Evolutionary conservation across 495 filamentous ascomycete species (phyloP).

Genomic region (Annulohypoxylon maeteangense): DNA sequence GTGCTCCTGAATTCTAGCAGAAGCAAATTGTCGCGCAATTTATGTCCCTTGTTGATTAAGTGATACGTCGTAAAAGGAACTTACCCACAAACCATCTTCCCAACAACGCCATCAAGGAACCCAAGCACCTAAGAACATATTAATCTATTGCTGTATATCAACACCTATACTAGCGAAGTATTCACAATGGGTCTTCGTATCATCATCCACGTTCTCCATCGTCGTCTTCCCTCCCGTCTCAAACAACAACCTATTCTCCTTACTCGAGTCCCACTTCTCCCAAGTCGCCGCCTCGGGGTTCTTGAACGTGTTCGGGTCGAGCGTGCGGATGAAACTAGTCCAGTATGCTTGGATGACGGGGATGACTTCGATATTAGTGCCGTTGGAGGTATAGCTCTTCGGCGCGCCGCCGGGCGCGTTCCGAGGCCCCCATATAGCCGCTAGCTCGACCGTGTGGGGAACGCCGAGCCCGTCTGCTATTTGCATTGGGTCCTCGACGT

Average conservation of each 20-base stretch:
- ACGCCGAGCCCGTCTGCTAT: conserved; percentile 66
- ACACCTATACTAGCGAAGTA: conserved; percentile 65
- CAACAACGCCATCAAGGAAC: too few relatives aligned
- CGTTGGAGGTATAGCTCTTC: conserved; percentile 61
- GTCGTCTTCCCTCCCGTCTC: conserved; percentile 61
- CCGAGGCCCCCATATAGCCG: conserved; percentile 67
- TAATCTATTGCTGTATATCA: conserved; percentile 58
- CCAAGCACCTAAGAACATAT: neutral
- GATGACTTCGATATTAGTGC: conserved; percentile 61
- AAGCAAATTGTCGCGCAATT: too few relatives aligned
- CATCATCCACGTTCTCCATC: conserved; percentile 66
- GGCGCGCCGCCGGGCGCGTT: conserved; percentile 52
- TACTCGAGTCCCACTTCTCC: conserved; percentile 46
- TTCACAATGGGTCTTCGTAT: conserved; percentile 61
- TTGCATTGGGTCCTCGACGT: conserved; percentile 65
- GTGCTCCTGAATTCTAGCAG: neutral
- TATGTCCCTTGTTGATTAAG: neutral
- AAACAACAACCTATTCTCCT: conserved; percentile 62
- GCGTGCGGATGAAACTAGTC: conserved; percentile 72
- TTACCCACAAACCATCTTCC: neutral
- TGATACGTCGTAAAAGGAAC: neutral
- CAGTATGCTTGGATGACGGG: conserved; percentile 73
- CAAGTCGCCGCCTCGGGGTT: conserved; percentile 46
- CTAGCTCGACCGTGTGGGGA: conserved; percentile 69
- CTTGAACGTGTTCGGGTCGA: conserved; percentile 70